Conservation (phyloP, 1,284 basidiomycete genomes). For the Xanthoconium separans region DNA sequence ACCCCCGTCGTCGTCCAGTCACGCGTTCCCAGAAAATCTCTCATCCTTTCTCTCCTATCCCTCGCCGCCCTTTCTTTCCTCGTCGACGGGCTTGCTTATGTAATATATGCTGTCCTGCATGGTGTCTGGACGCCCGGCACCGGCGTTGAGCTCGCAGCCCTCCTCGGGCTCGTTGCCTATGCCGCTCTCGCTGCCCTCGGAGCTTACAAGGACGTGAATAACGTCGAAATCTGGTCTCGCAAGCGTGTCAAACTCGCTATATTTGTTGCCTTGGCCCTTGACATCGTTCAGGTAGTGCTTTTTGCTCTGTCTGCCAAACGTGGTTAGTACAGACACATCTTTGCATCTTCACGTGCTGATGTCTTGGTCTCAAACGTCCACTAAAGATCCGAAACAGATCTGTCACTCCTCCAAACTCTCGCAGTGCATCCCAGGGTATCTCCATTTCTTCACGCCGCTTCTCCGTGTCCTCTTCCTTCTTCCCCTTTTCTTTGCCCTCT, state of each 20-base stretch:
- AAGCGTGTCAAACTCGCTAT: conserved; percentile 56
- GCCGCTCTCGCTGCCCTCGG: conserved; percentile 68
- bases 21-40: conserved; percentile 64
- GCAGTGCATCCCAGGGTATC: conserved; percentile 41
- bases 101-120: conserved; percentile 59
- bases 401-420: conserved; percentile 35
- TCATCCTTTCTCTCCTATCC: conserved; percentile 69
- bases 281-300: conserved; percentile 57
- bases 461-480: conserved; percentile 64
- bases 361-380: not conserved
- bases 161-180: conserved; percentile 67
- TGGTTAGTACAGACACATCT: conserved; percentile 37
- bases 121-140: conserved; percentile 63
- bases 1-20: conserved; percentile 73
- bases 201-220: conserved; percentile 72
- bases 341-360: not conserved
- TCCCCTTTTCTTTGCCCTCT: conserved; percentile 55
- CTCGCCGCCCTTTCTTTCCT: conserved; percentile 81
- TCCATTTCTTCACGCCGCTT: conserved; percentile 63
- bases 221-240: conserved; percentile 67
- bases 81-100: conserved; percentile 75
- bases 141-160: conserved; percentile 66
- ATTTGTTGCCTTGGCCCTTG: conserved; percentile 51
- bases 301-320: conserved; percentile 48
- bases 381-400: conserved; percentile 19